These are phyloP conservation scores for Pulveroboletus sp. DNA, from an alignment of 768 basidiomycete genomes.

Conservation along the genomic window DNA sequence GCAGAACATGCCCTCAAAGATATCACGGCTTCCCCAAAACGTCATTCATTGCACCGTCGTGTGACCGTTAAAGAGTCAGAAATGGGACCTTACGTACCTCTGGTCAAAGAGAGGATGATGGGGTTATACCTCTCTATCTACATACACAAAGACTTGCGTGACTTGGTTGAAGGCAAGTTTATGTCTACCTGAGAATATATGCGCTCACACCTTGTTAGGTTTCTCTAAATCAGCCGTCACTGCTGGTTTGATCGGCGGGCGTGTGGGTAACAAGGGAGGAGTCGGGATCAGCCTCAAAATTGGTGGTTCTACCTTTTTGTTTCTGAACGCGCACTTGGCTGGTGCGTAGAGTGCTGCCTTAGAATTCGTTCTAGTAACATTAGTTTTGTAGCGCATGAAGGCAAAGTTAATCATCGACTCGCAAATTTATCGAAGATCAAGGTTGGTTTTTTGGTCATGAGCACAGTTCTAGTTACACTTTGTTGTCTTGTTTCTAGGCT, in stretches of 20 bases:
- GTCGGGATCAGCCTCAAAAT: conserved; percentile 89
- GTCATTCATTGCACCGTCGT: conserved; percentile 42
- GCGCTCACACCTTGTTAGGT: conserved; percentile 37
- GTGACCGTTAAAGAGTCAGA: conserved; percentile 41
- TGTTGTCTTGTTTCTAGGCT: conserved; percentile 38
- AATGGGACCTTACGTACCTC: conserved; percentile 77
- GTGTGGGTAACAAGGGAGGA: conserved; percentile 91
- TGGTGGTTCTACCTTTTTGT: conserved; percentile 78
- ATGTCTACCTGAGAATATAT: neutral
- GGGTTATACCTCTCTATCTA: conserved; percentile 80
- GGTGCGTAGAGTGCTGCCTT: conserved; percentile 39
- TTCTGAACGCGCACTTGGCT: conserved; percentile 89
- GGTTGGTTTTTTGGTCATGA: conserved; percentile 33
- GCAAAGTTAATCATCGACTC: conserved; percentile 71
- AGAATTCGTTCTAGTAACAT: neutral
- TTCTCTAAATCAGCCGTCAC: conserved; percentile 82
- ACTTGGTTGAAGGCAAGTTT: conserved; percentile 56
- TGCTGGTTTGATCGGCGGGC: conserved; percentile 84
- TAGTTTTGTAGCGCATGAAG: conserved; percentile 62
- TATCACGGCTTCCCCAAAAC: conserved; percentile 41
- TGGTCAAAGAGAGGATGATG: conserved; percentile 90
- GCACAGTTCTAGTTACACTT: neutral
- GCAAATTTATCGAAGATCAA: conserved; percentile 91
- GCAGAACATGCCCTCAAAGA: conserved; percentile 24
- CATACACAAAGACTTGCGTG: conserved; percentile 66